Conservation (phyloP, 2,329 filamentous ascomycete species). For the Diaporthe longicolla region DNA sequence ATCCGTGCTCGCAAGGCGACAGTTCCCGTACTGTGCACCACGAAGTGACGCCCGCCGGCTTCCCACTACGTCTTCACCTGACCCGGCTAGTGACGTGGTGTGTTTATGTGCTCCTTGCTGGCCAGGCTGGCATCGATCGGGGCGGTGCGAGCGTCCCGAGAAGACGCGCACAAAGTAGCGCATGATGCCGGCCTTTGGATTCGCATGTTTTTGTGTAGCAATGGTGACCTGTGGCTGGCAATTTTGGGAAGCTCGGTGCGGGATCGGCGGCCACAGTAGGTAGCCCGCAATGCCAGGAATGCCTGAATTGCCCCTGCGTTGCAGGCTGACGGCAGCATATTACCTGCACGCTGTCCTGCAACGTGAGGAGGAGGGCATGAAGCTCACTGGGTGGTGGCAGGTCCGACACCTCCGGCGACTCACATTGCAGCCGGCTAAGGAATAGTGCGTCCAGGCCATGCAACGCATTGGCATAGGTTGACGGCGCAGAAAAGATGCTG, state of each 20-base stretch:
- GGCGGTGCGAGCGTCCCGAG: conserved; percentile 1
- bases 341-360: conserved; percentile 22
- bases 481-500: not conserved
- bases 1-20: conserved; percentile 27
- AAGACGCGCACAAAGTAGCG: conserved; percentile 8
- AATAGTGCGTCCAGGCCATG: not conserved
- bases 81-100: conserved; percentile 36
- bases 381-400: conserved; percentile 26
- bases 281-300: conserved; percentile 11
- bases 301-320: not conserved
- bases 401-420: conserved; percentile 8
- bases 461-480: not conserved
- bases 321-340: conserved; percentile 34
- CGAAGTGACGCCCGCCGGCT: not conserved
- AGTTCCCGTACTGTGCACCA: not conserved
- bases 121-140: not conserved
- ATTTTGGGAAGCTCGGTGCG: conserved; percentile 32
- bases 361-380: conserved; percentile 24
- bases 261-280: conserved; percentile 7
- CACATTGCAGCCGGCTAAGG: conserved; percentile 14
- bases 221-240: conserved; percentile 26
- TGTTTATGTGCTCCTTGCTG: not conserved
- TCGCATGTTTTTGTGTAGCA: conserved; percentile 15
- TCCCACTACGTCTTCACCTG: conserved; percentile 30
- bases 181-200: conserved; percentile 28